These are phyloP conservation scores for Leccinum broughii DNA, from an alignment of 768 basidiomycete genomes.

Conservation along the genomic window DNA sequence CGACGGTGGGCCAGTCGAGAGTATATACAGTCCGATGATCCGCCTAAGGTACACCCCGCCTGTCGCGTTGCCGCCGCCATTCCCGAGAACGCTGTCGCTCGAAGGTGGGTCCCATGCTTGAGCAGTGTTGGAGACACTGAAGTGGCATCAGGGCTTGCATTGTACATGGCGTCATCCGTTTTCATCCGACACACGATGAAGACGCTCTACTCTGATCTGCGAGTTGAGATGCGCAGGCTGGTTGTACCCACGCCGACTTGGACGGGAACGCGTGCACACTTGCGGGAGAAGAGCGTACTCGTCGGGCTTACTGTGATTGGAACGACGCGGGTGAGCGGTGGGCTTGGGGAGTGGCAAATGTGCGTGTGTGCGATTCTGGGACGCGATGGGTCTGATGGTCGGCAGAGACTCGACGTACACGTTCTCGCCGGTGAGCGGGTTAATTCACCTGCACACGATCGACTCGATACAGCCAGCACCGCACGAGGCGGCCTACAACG, in stretches of 20 bases:
- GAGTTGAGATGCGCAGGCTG: conserved; percentile 54
- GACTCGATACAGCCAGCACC: conserved; percentile 81
- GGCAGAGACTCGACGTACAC: conserved; percentile 68
- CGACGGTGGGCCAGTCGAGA: conserved; percentile 40
- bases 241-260: conserved; percentile 28
- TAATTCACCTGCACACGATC: conserved; percentile 63
- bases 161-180: conserved; percentile 70
- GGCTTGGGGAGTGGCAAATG: conserved; percentile 71
- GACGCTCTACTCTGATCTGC: conserved; percentile 68
- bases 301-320: conserved; percentile 60
- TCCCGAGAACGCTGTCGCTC: conserved; percentile 66
- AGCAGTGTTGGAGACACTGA: background rate
- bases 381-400: background rate
- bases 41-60: conserved; percentile 71
- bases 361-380: conserved; percentile 34
- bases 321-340: conserved; percentile 61
- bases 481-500: conserved; percentile 67
- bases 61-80: conserved; percentile 60
- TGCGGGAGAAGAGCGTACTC: conserved; percentile 58
- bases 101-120: conserved; percentile 52
- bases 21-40: conserved; percentile 61
- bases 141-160: conserved; percentile 53
- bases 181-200: conserved; percentile 75
- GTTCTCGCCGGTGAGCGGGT: conserved; percentile 67
- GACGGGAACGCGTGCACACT: background rate